phyloP scores from a whole-genome alignment of 371 early-diverging fungal species.

The Rhizopus stolonifer region DNA sequence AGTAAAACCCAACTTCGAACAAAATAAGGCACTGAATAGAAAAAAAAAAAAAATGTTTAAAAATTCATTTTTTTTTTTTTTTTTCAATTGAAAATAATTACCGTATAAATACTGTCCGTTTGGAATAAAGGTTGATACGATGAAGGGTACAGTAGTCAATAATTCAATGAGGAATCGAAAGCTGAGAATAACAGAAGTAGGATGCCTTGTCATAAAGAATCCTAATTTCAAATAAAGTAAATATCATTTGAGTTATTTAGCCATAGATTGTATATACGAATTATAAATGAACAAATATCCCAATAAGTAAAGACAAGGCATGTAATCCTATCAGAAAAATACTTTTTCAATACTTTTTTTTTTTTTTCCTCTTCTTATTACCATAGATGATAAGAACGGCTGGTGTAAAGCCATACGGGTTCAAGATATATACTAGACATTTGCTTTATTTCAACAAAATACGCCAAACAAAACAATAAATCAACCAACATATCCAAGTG shows the following conservation, averaged over 20 bases:
- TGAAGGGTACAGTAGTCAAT: conserved; percentile 50
- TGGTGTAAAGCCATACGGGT: conserved; percentile 62
- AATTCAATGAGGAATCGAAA: conserved; percentile 48
- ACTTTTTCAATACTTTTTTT: conserved; percentile 22
- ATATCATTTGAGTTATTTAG: too few species aligned
- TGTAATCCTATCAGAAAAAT: background rate
- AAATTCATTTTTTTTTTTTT: too few species aligned
- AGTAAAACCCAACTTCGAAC: conserved; percentile 55
- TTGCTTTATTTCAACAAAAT: conserved; percentile 62
- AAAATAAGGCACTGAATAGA: conserved; percentile 54
- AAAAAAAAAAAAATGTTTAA: background rate
- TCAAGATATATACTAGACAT: conserved; percentile 34
- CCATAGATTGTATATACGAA: conserved; percentile 18
- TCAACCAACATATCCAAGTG: conserved; percentile 56
- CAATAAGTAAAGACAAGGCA: conserved; percentile 40
- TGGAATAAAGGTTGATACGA: conserved; percentile 44
- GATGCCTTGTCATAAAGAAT: conserved; percentile 24
- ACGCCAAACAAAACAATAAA: conserved; percentile 59
- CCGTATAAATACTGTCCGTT: conserved; percentile 53
- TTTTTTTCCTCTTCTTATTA: conserved; percentile 12
- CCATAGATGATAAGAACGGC: conserved; percentile 53
- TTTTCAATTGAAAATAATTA: conserved; percentile 5
- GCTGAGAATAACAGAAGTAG: conserved; percentile 37
- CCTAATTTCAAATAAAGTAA: conserved; percentile 9
- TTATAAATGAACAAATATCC: conserved; percentile 34